Evolutionary conservation across 2,329 filamentous ascomycete species (phyloP).

Genomic region (Phialophora macrospora): DNA sequence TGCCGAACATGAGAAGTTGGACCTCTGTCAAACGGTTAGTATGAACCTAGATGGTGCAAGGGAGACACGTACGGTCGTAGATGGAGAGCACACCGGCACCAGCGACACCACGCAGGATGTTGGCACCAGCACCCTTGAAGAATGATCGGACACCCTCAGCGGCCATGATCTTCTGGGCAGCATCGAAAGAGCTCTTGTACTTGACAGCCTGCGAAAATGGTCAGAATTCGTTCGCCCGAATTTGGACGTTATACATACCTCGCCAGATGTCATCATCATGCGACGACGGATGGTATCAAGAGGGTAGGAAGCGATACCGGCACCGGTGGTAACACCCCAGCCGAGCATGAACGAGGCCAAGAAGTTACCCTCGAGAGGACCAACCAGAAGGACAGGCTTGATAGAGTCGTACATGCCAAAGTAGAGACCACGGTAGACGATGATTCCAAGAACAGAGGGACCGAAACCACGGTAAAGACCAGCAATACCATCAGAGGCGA

Average conservation of each 20-base stretch:
- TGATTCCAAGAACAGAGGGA: conserved; percentile 97
- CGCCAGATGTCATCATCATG: conserved; percentile 99
- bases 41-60: neutral
- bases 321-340: conserved; percentile 99
- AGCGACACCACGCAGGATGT: conserved; percentile 99
- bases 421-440: conserved; percentile 99
- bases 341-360: conserved; percentile 98
- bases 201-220: conserved; percentile 81
- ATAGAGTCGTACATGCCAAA: conserved; percentile 99
- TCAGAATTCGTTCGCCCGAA: conserved; percentile 1
- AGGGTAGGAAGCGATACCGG: conserved; percentile 99
- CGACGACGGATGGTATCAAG: conserved; percentile 99
- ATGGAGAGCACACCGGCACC: conserved; percentile 99
- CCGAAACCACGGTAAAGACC: conserved; percentile 99
- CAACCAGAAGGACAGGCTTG: conserved; percentile 96
- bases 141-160: conserved; percentile 97
- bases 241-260: conserved; percentile 54
- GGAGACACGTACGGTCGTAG: conserved; percentile 76
- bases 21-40: conserved; percentile 37
- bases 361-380: conserved; percentile 96
- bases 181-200: conserved; percentile 97
- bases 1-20: conserved; percentile 98
- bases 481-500: conserved; percentile 96
- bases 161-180: conserved; percentile 93
- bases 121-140: conserved; percentile 99